Percentiles rank a stretch among this genome's conserved stretches.
These are phyloP conservation scores for Remersonia thermophila DNA, from an alignment of 2,329 filamentous ascomycete species.

Conservation along the genomic window DNA sequence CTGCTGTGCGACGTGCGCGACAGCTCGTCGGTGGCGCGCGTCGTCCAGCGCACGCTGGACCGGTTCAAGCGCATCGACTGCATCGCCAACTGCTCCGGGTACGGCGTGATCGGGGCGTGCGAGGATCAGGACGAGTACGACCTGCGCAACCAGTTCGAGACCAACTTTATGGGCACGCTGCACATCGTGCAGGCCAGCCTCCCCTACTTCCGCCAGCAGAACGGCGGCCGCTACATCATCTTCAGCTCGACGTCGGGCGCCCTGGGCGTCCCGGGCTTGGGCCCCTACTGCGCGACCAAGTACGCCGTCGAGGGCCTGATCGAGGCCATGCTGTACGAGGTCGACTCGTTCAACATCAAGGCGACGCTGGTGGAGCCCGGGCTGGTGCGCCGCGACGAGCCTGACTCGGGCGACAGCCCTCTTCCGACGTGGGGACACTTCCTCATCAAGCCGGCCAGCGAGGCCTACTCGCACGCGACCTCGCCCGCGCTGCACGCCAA, in stretches of 20 bases:
- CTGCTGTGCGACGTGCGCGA: conserved; percentile 84
- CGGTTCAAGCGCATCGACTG: conserved; percentile 77
- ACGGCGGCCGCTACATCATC: conserved; percentile 73
- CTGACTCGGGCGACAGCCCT: conserved; percentile 40
- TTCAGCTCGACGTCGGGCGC: conserved; percentile 89
- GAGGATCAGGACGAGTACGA: conserved; percentile 96
- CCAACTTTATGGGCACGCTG: conserved; percentile 90
- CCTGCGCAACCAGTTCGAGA: conserved; percentile 90
- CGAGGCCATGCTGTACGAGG: conserved; percentile 93
- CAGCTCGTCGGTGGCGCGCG: conserved; percentile 60
- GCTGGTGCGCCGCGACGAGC: conserved; percentile 75
- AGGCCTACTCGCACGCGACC: conserved; percentile 64
- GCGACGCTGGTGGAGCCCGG: conserved; percentile 88
- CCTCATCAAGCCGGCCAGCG: conserved; percentile 72
- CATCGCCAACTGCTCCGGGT: conserved; percentile 87
- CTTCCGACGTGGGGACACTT: conserved; percentile 86
- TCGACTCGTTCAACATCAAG: conserved; percentile 83
- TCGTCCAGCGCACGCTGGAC: conserved; percentile 56
- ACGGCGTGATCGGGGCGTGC: conserved; percentile 88
- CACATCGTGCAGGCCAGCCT: conserved; percentile 85
- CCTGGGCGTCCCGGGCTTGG: conserved; percentile 83
- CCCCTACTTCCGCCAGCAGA: conserved; percentile 72
- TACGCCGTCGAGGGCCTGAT: conserved; percentile 93
- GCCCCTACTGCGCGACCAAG: conserved; percentile 92
- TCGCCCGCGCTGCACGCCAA: conserved; percentile 80